Evolutionary conservation across 2,329 filamentous ascomycete species (phyloP).

Genomic region (Botrytis aclada): DNA sequence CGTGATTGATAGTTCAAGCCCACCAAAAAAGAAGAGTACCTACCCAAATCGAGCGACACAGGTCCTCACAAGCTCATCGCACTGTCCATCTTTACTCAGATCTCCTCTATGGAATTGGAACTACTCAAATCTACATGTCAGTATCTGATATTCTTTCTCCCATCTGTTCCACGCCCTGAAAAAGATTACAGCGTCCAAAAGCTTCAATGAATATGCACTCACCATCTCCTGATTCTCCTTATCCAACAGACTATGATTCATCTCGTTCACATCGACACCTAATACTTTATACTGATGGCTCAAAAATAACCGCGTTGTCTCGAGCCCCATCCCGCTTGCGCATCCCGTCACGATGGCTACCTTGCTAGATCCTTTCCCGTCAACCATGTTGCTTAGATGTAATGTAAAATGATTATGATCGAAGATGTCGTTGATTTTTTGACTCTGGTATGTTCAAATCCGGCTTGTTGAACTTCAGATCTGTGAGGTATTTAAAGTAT

Average conservation of each 20-base stretch:
- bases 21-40: not conserved
- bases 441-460: not conserved
- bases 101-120: slow-evolving; percentile 40
- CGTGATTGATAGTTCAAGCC: not conserved
- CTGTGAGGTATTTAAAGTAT: not conserved
- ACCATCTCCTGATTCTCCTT: slow-evolving; percentile 21
- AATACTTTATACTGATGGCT: slow-evolving; percentile 37
- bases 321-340: slow-evolving; percentile 39
- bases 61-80: slow-evolving; percentile 38
- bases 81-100: slow-evolving; percentile 35
- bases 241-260: slow-evolving; percentile 36
- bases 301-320: slow-evolving; percentile 37
- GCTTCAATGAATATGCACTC: not conserved
- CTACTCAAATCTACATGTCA: not conserved
- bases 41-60: slow-evolving; percentile 36
- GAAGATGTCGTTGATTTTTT: not conserved
- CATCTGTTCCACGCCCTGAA: fast-evolving
- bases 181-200: not conserved
- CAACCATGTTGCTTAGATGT: slow-evolving; percentile 8
- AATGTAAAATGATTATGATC: not conserved
- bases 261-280: slow-evolving; percentile 36
- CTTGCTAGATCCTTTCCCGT: slow-evolving; percentile 25
- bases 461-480: not conserved
- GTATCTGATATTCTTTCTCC: not conserved
- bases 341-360: slow-evolving; percentile 30